Conservation (phyloP, 2,329 filamentous ascomycete species). For the Aspergillus clavatus region DNA sequence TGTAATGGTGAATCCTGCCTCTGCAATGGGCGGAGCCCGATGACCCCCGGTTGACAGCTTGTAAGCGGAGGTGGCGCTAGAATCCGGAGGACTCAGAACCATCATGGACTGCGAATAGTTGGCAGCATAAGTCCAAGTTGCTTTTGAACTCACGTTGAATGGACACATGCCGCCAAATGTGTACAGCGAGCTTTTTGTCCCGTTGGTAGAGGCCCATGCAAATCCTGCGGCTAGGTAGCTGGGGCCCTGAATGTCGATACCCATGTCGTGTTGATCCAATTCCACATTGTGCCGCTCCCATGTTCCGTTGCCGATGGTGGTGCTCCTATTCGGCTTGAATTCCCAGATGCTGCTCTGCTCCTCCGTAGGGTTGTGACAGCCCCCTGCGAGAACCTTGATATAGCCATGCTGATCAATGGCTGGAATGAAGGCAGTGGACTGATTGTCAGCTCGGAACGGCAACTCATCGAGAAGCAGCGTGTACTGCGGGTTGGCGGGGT, state of each 20-base stretch:
- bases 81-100: slow-evolving; percentile 40
- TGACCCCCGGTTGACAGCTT: slow-evolving; percentile 45
- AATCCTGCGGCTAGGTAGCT: slow-evolving; percentile 59
- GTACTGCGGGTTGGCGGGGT: slow-evolving; percentile 41
- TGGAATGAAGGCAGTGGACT: slow-evolving; percentile 63
- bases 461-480: slow-evolving; percentile 23
- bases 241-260: slow-evolving; percentile 38
- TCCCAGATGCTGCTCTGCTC: slow-evolving; percentile 61
- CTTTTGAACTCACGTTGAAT: slow-evolving; percentile 35
- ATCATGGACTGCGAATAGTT: slow-evolving; percentile 80
- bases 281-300: slow-evolving; percentile 47
- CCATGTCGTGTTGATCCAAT: slow-evolving; percentile 31
- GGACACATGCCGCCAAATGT: slow-evolving; percentile 91
- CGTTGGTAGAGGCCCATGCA: slow-evolving; percentile 58
- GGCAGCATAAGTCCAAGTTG: slow-evolving; percentile 62
- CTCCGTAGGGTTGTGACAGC: slow-evolving; percentile 57
- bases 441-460: slow-evolving; percentile 36
- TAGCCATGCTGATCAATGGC: slow-evolving; percentile 63
- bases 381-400: slow-evolving; percentile 68
- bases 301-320: slow-evolving; percentile 46
- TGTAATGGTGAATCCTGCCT: slow-evolving; percentile 84
- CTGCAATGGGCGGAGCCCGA: slow-evolving; percentile 65
- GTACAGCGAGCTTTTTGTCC: slow-evolving; percentile 53
- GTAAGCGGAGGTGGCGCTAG: slow-evolving; percentile 30
- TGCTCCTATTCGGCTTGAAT: slow-evolving; percentile 50